A percentile compares a stretch with the other conserved stretches of the same genome.
Evolutionary conservation across 2,329 filamentous ascomycete species (phyloP).

Genomic region (Fusarium sp.): DNA sequence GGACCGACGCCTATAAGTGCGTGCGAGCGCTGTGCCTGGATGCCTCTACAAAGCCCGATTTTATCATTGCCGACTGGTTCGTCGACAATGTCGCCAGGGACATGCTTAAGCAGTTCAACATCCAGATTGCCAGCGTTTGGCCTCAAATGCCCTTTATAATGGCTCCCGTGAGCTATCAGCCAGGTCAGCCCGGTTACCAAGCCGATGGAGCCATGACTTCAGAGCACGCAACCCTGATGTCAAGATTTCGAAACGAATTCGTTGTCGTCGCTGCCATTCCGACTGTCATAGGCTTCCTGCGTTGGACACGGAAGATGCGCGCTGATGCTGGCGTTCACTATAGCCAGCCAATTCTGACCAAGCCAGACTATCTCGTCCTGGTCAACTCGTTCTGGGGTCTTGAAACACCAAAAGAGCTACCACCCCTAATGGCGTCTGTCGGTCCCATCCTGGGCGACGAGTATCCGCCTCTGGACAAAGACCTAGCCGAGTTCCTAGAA

Average conservation of each 20-base stretch:
- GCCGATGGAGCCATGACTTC: conserved; percentile 51
- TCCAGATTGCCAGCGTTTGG: conserved; percentile 55
- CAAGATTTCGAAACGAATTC: conserved; percentile 52
- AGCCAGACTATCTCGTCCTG: conserved; percentile 56
- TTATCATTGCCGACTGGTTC: conserved; percentile 59
- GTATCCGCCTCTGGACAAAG: conserved; percentile 47
- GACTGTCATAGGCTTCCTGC: conserved; percentile 44
- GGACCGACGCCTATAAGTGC: conserved; percentile 46
- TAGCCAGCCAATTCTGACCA: conserved; percentile 43
- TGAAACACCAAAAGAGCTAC: conserved; percentile 56
- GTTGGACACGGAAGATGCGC: conserved; percentile 51
- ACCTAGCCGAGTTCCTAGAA: conserved; percentile 46
- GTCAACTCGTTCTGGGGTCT: conserved; percentile 59
- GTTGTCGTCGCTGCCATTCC: conserved; percentile 47
- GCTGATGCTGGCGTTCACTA: conserved; percentile 48
- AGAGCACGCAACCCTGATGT: conserved; percentile 53
- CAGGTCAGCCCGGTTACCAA: conserved; percentile 57
- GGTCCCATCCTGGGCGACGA: conserved; percentile 55
- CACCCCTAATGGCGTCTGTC: conserved; percentile 52
- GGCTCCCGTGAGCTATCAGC: conserved; percentile 54
- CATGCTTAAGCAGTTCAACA: conserved; percentile 50
- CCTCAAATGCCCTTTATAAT: conserved; percentile 56
- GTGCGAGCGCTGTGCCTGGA: conserved; percentile 32
- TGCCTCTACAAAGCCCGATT: conserved; percentile 47
- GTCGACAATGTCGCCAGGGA: conserved; percentile 56